phyloP scores from a whole-genome alignment of 1,284 basidiomycete species.

The Sphagnurus paluster region DNA sequence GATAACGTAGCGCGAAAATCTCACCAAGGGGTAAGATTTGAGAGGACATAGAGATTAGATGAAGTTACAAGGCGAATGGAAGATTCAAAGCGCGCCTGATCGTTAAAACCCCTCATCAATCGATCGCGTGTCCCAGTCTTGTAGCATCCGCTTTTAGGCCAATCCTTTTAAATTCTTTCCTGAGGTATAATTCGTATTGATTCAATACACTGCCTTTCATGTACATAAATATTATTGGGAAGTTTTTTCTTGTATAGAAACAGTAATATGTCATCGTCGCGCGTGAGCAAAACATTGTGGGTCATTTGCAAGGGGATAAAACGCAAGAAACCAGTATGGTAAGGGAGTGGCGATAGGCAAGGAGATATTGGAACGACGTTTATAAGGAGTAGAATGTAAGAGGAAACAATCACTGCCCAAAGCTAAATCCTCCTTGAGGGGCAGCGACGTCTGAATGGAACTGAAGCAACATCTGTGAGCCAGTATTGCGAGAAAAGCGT shows the following conservation, averaged over 20 bases:
- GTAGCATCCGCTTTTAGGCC: too few species aligned
- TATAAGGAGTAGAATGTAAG: slow-evolving; percentile 14
- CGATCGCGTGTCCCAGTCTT: too few species aligned
- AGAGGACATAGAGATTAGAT: slow-evolving; percentile 43
- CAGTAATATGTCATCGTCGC: slow-evolving; percentile 7
- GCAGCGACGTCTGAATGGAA: slow-evolving; percentile 82
- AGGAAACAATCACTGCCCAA: slow-evolving; percentile 49
- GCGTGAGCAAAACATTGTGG: slow-evolving; percentile 3
- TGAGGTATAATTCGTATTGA: too few species aligned
- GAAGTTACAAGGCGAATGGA: background rate
- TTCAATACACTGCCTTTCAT: too few species aligned
- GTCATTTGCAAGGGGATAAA: slow-evolving; percentile 10
- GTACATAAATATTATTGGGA: slow-evolving; percentile 6
- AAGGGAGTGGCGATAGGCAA: slow-evolving; percentile 1
- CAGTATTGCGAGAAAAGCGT: slow-evolving; percentile 29
- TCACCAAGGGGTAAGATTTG: slow-evolving; percentile 56
- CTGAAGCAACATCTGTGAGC: slow-evolving; percentile 36
- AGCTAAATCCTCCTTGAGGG: slow-evolving; percentile 94
- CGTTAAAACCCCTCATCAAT: too few species aligned
- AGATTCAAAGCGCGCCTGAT: background rate
- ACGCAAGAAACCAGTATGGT: slow-evolving; percentile 13
- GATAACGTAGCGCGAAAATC: slow-evolving; percentile 7
- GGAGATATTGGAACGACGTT: slow-evolving; percentile 7
- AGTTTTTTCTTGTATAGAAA: slow-evolving; percentile 6
- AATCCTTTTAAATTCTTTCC: too few species aligned